Evolutionary conservation across 768 basidiomycete species (phyloP).

Genomic region (Auriscalpium microsporum): DNA sequence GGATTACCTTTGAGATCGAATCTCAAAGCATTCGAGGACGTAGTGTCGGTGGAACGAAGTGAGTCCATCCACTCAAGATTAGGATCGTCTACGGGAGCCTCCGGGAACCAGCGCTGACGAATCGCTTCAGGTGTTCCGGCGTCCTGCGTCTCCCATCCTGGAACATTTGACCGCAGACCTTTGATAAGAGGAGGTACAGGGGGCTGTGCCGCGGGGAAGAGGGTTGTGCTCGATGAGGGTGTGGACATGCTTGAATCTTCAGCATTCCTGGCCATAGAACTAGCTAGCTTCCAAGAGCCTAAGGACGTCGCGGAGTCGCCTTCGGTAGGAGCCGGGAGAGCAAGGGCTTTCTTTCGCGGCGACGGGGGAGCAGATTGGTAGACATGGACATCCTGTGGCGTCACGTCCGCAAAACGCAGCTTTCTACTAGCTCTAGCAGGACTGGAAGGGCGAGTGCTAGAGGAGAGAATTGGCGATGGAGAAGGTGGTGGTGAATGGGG

Average conservation of each 20-base stretch:
- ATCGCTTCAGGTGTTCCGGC: conserved; percentile 82
- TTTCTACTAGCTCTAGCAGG: conserved; percentile 33
- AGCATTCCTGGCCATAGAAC: too few relatives aligned
- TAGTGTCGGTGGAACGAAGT: conserved; percentile 20
- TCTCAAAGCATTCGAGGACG: conserved; percentile 33
- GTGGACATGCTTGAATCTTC: too few relatives aligned
- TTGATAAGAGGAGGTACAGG: not conserved
- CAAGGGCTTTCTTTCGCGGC: conserved; percentile 50
- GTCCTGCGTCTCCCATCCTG: conserved; percentile 29
- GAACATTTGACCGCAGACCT: not conserved
- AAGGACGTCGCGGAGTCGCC: conserved; percentile 28
- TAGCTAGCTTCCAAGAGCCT: not conserved
- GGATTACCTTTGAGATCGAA: conserved; percentile 65
- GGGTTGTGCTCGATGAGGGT: too few relatives aligned
- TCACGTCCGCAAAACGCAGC: conserved; percentile 70
- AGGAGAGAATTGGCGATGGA: conserved; percentile 36
- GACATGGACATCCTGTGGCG: conserved; percentile 67
- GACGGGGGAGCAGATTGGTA: conserved; percentile 79
- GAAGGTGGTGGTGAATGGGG: conserved; percentile 4
- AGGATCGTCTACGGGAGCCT: conserved; percentile 57
- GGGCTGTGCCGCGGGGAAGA: not conserved
- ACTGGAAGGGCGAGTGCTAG: conserved; percentile 53
- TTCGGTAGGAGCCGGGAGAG: conserved; percentile 44
- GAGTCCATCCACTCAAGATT: conserved; percentile 72
- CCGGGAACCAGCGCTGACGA: conserved; percentile 74